Evolutionary conservation across 2,329 filamentous ascomycete species (phyloP).

Genomic region (Annulohypoxylon truncatum): DNA sequence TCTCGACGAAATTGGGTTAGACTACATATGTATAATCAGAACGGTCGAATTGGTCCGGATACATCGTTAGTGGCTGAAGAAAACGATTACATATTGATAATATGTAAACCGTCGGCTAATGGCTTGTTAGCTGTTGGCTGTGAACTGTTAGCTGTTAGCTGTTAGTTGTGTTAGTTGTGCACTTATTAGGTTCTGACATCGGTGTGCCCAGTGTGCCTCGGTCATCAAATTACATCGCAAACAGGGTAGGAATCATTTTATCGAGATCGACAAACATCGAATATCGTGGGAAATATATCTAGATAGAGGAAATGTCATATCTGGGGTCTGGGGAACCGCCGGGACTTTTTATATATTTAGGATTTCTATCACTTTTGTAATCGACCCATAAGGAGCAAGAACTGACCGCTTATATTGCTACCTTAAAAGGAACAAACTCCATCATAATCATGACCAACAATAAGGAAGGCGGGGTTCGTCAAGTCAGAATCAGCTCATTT

Average conservation of each 20-base stretch:
- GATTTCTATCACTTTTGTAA: conserved; percentile 30
- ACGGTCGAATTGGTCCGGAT: not conserved
- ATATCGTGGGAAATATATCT: conserved; percentile 6
- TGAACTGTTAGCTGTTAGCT: not conserved
- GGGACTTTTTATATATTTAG: conserved; percentile 23
- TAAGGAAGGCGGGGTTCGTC: conserved; percentile 32
- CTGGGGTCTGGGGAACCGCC: not conserved
- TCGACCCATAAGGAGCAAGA: conserved; percentile 27
- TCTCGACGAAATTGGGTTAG: not conserved
- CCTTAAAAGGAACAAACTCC: conserved; percentile 31
- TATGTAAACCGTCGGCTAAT: not conserved
- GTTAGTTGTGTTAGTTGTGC: not conserved
- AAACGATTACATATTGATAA: not conserved
- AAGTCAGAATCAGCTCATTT: conserved; percentile 42
- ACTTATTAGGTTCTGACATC: not conserved
- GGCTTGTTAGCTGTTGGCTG: not conserved
- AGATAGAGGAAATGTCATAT: not conserved
- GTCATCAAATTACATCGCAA: not conserved
- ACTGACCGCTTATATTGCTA: conserved; percentile 38
- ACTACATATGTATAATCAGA: not conserved
- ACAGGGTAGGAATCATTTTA: not conserved
- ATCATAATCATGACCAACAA: conserved; percentile 34
- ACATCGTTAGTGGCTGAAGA: not conserved
- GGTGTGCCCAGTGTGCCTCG: not conserved
- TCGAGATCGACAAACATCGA: conserved; percentile 9